A percentile compares a stretch with the other conserved stretches of the same genome.
Conservation (phyloP, 805 yeast genomes). For the Teunomyces gatunensis region DNA sequence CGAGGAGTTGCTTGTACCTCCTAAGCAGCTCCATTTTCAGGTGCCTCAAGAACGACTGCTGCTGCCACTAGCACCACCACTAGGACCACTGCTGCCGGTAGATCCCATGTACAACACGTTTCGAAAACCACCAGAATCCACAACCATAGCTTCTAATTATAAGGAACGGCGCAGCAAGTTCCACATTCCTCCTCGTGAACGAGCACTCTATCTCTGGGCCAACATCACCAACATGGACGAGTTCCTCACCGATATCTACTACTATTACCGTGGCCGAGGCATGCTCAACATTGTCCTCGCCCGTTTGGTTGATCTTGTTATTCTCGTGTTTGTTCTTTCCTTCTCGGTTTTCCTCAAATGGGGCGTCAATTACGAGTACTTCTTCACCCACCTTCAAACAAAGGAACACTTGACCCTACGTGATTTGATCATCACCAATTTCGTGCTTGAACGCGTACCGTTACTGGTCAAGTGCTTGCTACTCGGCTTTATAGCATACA, state of each 20-base stretch:
- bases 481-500: slow-evolving; percentile 57
- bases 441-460: slow-evolving; percentile 45
- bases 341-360: slow-evolving; percentile 76
- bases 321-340: slow-evolving; percentile 74
- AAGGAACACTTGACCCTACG: slow-evolving; percentile 25
- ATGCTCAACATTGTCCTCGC: slow-evolving; percentile 70
- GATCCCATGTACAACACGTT: slow-evolving; percentile 13
- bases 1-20: slow-evolving; percentile 4
- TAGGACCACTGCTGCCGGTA: neutral
- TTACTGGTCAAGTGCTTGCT: slow-evolving; percentile 53
- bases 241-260: slow-evolving; percentile 78
- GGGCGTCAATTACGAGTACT: slow-evolving; percentile 65
- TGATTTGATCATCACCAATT: slow-evolving; percentile 38
- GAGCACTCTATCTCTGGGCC: slow-evolving; percentile 95
- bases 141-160: slow-evolving; percentile 2
- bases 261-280: slow-evolving; percentile 85
- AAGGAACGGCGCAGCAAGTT: slow-evolving; percentile 5
- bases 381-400: slow-evolving; percentile 23
- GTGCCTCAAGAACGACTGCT: slow-evolving; percentile 7
- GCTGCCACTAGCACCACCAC: slow-evolving; percentile 10
- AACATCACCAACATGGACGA: slow-evolving; percentile 89
- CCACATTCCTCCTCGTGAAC: slow-evolving; percentile 51
- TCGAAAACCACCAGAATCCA: slow-evolving; percentile 2
- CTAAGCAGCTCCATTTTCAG: slow-evolving; percentile 11
- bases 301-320: slow-evolving; percentile 63